A percentile compares a stretch with the other conserved stretches of the same genome.
phyloP scores from a whole-genome alignment of 148 eudicot species.

The Rhododendron williamsianum region DNA sequence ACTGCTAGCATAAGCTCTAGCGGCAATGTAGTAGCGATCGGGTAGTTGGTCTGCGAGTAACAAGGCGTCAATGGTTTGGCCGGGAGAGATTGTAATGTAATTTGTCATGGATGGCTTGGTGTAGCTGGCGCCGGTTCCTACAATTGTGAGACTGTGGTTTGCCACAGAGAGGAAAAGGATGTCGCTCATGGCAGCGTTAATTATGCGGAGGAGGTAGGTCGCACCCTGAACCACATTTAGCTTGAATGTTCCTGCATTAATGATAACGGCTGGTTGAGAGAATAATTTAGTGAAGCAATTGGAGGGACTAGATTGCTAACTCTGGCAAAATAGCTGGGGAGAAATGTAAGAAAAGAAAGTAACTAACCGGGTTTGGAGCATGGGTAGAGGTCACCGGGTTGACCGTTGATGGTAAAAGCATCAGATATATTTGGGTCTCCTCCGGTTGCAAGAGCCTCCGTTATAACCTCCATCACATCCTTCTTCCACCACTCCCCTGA shows the following conservation, averaged over 20 bases:
- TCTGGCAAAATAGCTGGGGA: no score
- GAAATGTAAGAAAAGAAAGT: not conserved
- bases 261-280: no score
- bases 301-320: no score
- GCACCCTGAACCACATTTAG: conserved; percentile 7
- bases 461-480: not conserved
- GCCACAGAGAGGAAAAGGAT: conserved; percentile 25
- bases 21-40: conserved; percentile 11
- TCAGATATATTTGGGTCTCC: not conserved
- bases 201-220: conserved; percentile 21
- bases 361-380: not conserved
- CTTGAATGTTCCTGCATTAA: conserved; percentile 17
- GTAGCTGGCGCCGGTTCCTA: conserved; percentile 20
- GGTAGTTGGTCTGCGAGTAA: not conserved
- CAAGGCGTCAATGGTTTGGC: conserved; percentile 22
- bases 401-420: not conserved
- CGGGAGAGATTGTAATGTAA: conserved; percentile 16
- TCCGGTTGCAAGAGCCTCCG: not conserved
- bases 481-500: conserved; percentile 5
- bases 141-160: conserved; percentile 17
- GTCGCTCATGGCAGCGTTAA: conserved; percentile 25
- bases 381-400: not conserved
- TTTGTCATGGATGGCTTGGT: conserved; percentile 19
- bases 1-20: not conserved
- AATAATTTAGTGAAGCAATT: no score